Percentiles rank a stretch among this genome's conserved stretches.
phyloP scores from a whole-genome alignment of 2,329 filamentous ascomycete genomes.

The Epichloe festucae region DNA sequence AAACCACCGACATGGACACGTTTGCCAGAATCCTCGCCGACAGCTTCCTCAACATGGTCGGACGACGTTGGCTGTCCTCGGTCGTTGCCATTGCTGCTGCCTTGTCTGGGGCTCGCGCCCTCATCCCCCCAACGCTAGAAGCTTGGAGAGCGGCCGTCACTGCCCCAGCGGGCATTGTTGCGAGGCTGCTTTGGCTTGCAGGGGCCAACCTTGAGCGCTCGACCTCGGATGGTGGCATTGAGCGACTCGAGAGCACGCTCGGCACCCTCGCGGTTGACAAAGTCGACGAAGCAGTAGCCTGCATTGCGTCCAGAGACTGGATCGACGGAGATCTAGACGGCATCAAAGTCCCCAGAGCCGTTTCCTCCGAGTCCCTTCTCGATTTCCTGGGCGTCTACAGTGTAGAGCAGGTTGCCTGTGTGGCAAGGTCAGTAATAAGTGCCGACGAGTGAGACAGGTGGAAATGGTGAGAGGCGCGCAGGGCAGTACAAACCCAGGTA shows the following conservation, averaged over 20 bases:
- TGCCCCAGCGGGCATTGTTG: background rate
- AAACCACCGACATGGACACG: slow-evolving; percentile 40
- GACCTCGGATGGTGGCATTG: slow-evolving; percentile 39
- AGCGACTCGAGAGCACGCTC: slow-evolving; percentile 38
- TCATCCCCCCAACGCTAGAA: slow-evolving; percentile 34
- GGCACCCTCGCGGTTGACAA: slow-evolving; percentile 43
- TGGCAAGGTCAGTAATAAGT: background rate
- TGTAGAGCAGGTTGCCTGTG: slow-evolving; percentile 41
- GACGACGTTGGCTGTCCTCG: background rate
- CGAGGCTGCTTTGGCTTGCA: slow-evolving; percentile 40
- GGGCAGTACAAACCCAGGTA: slow-evolving; percentile 34
- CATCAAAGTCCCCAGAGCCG: slow-evolving; percentile 28
- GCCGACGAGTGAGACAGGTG: too few relatives aligned
- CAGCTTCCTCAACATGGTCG: background rate
- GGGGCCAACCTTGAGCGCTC: slow-evolving; percentile 50
- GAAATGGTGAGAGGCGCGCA: too few relatives aligned
- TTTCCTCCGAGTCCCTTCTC: slow-evolving; percentile 40
- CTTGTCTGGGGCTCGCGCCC: slow-evolving; percentile 11
- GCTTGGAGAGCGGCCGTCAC: slow-evolving; percentile 5
- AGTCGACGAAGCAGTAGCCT: slow-evolving; percentile 57
- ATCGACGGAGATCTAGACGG: slow-evolving; percentile 57
- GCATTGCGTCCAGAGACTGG: slow-evolving; percentile 56
- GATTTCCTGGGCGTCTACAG: slow-evolving; percentile 42
- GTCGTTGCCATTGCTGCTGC: background rate
- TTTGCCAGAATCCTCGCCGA: slow-evolving; percentile 8